Evolutionary conservation across 768 basidiomycete genomes (phyloP).

Genomic region (Russula vinacea): DNA sequence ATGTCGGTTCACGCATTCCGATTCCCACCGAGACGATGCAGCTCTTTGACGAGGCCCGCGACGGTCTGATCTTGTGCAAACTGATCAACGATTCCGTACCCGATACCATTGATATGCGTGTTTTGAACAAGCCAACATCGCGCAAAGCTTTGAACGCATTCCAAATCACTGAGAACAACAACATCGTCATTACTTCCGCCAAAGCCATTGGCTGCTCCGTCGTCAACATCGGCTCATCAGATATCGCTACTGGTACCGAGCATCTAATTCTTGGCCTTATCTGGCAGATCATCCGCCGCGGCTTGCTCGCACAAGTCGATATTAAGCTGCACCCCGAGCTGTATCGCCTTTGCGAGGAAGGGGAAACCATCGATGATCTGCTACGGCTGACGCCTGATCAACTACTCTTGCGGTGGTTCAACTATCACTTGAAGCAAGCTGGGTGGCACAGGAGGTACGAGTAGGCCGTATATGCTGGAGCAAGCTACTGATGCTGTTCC

Average conservation of each 20-base stretch:
- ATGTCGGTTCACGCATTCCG: conserved; percentile 77
- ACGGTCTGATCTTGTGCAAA: conserved; percentile 95
- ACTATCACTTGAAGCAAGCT: conserved; percentile 95
- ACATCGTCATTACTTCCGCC: conserved; percentile 96
- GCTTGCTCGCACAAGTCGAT: conserved; percentile 90
- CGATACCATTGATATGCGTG: conserved; percentile 98
- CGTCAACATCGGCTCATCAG: conserved; percentile 94
- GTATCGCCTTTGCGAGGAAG: conserved; percentile 94
- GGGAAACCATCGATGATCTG: conserved; percentile 94
- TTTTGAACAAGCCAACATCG: conserved; percentile 82
- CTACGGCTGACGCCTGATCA: conserved; percentile 93
- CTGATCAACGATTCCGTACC: conserved; percentile 99
- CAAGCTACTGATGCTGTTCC: conserved; percentile 7
- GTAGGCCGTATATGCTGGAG: background rate
- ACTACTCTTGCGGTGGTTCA: conserved; percentile 98
- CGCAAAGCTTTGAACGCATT: conserved; percentile 92
- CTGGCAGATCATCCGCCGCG: conserved; percentile 97
- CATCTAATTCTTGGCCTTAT: conserved; percentile 97
- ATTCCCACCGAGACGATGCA: conserved; percentile 98
- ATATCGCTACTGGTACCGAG: conserved; percentile 89
- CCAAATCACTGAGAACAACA: conserved; percentile 99
- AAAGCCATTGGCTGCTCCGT: conserved; percentile 98
- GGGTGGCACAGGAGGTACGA: conserved; percentile 80
- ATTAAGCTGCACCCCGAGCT: conserved; percentile 98
- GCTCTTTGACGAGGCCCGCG: conserved; percentile 93